Evolutionary conservation across 2,329 filamentous ascomycete genomes (phyloP).

Genomic region (Talaromyces rugulosus): DNA sequence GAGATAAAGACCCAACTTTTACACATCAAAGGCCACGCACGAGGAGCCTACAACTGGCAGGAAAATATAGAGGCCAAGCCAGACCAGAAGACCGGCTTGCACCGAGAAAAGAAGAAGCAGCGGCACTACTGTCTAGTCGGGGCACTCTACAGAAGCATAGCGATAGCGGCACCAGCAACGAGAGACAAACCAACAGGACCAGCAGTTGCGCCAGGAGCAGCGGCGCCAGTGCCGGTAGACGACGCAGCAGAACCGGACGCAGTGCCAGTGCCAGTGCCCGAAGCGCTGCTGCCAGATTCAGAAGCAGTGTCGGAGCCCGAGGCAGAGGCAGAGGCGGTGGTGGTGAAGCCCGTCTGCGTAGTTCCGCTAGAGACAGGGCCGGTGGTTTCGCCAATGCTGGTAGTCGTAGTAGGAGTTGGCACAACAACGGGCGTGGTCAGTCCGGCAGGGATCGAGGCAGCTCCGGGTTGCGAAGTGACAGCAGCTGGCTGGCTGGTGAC

Average conservation of each 20-base stretch:
- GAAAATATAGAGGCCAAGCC: background rate
- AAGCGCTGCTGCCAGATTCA: constrained; percentile 13
- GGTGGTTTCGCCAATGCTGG: constrained; percentile 15
- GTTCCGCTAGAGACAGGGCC: constrained; percentile 16
- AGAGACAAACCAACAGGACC: constrained; percentile 33
- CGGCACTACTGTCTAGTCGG: background rate
- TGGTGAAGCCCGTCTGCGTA: constrained; percentile 17
- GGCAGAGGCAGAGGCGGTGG: constrained; percentile 17
- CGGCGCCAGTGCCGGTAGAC: constrained; percentile 20
- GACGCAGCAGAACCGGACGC: constrained; percentile 10
- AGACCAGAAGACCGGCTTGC: background rate
- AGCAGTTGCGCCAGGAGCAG: constrained; percentile 31
- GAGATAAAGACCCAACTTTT: background rate
- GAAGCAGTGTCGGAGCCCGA: constrained; percentile 17
- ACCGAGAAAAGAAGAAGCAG: background rate
- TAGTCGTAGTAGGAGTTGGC: constrained; percentile 18
- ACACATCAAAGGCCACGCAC: background rate
- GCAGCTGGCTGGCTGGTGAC: constrained; percentile 30
- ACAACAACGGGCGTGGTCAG: constrained; percentile 24
- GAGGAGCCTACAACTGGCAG: background rate
- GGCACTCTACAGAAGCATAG: constrained; percentile 39
- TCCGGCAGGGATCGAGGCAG: constrained; percentile 40
- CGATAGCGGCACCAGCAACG: constrained; percentile 40
- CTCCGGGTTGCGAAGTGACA: constrained; percentile 29
- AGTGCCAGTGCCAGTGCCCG: constrained; percentile 18